Percentiles rank a stretch among this genome's conserved stretches.
phyloP scores from a whole-genome alignment of 1,284 basidiomycete species.

The Papiliotrema nemorosa region DNA sequence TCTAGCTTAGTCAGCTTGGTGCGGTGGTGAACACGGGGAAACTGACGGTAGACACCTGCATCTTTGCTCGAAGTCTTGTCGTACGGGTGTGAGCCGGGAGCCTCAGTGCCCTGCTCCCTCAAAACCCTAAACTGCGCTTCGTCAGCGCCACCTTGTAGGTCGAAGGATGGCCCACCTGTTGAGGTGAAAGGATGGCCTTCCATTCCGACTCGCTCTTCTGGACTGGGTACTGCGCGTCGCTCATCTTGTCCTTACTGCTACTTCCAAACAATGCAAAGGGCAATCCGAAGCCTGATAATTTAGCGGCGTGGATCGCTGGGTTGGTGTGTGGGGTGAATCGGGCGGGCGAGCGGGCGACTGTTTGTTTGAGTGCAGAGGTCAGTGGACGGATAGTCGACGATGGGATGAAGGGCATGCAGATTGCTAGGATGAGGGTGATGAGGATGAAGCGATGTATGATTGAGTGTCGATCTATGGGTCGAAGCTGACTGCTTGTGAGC shows the following conservation, averaged over 20 bases:
- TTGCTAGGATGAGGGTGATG: conserved; percentile 2
- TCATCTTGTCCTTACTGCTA: conserved; percentile 11
- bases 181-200: conserved; percentile 72
- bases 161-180: conserved; percentile 63
- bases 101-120: conserved; percentile 82
- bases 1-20: conserved; percentile 17
- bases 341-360: too few species aligned
- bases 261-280: conserved; percentile 27
- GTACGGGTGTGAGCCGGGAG: conserved; percentile 70
- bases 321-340: not conserved
- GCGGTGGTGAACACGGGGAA: not conserved
- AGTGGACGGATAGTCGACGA: not conserved
- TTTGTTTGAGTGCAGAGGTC: not conserved
- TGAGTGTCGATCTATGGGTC: too few species aligned
- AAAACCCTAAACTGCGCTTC: conserved; percentile 71
- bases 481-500: too few species aligned
- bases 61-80: conserved; percentile 59
- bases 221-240: conserved; percentile 25
- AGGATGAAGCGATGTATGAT: not conserved
- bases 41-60: conserved; percentile 62
- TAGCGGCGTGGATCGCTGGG: conserved; percentile 6
- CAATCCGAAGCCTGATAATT: conserved; percentile 20
- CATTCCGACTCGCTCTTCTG: conserved; percentile 77
- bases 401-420: conserved; percentile 1
- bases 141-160: not conserved